These are phyloP conservation scores for Metschnikowia hibisci DNA, from an alignment of 805 yeast genomes.

Conservation along the genomic window DNA sequence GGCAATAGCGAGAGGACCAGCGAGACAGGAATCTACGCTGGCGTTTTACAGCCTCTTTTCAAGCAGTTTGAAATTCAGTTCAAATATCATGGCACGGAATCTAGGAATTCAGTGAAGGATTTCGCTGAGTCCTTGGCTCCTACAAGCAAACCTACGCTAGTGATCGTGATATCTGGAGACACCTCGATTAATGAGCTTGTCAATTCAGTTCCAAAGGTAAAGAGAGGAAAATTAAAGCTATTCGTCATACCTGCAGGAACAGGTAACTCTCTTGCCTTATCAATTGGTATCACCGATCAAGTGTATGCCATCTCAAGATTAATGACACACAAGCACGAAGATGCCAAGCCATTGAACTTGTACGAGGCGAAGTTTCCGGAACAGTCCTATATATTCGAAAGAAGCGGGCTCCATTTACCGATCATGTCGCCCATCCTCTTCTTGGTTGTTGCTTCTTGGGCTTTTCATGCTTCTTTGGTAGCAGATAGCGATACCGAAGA, in stretches of 20 bases:
- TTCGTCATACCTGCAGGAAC: constrained; percentile 71
- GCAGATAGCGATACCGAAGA: constrained; percentile 74
- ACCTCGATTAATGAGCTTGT: constrained; percentile 77
- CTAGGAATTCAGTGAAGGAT: constrained; percentile 35
- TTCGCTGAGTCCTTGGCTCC: constrained; percentile 32
- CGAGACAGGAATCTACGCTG: constrained; percentile 33
- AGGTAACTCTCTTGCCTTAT: constrained; percentile 75
- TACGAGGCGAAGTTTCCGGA: constrained; percentile 44
- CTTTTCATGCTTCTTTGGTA: constrained; percentile 79
- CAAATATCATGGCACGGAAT: constrained; percentile 41
- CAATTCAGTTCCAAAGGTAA: constrained; percentile 38
- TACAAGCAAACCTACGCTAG: constrained; percentile 25
- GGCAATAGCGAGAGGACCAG: constrained; percentile 39
- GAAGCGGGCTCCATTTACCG: constrained; percentile 17
- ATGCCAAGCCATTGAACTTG: constrained; percentile 36
- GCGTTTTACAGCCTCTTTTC: constrained; percentile 48
- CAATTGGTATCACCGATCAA: constrained; percentile 42
- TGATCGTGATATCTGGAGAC: constrained; percentile 77
- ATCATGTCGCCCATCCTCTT: constrained; percentile 28
- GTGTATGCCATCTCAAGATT: constrained; percentile 32
- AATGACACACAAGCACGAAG: constrained; percentile 22
- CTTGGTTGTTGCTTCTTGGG: constrained; percentile 76
- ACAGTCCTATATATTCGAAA: constrained; percentile 22
- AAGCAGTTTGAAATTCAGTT: constrained; percentile 31
- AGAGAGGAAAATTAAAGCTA: constrained; percentile 19